A percentile compares a stretch with the other conserved stretches of the same genome.
phyloP scores from a whole-genome alignment of 139 green algal genomes.

The Tetradesmus lagerheimii region DNA sequence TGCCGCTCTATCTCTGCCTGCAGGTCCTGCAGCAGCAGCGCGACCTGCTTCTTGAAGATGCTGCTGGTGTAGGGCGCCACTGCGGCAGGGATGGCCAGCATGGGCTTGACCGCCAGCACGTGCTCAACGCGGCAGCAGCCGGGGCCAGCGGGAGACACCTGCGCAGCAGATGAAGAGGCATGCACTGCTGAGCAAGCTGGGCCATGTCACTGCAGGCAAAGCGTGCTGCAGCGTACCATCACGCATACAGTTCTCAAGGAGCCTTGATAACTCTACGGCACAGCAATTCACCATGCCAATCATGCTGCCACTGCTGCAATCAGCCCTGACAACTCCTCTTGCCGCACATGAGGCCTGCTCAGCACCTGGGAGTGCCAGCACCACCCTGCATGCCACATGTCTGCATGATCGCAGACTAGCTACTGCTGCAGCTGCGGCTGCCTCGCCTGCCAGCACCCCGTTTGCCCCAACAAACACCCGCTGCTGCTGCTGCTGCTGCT shows the following conservation, averaged over 20 bases:
- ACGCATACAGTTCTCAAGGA: too few species aligned
- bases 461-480: too few species aligned
- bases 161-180: background rate
- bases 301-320: too few species aligned
- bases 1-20: conserved; percentile 14
- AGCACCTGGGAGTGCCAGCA: too few species aligned
- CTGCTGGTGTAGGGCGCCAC: conserved; percentile 57
- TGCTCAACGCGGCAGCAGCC: conserved; percentile 68
- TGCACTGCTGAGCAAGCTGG: background rate
- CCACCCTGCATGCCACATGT: too few species aligned
- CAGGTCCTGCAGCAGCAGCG: conserved; percentile 54
- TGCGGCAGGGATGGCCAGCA: conserved; percentile 56
- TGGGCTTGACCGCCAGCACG: conserved; percentile 63
- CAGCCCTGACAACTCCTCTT: too few species aligned
- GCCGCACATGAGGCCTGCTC: too few species aligned
- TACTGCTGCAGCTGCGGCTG: background rate
- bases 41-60: conserved; percentile 66
- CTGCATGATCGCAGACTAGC: background rate
- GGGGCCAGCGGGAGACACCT: conserved; percentile 8
- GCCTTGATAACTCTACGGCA: too few species aligned
- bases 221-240: too few species aligned
- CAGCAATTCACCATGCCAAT: too few species aligned
- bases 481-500: background rate
- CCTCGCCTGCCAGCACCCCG: conserved; percentile 59
- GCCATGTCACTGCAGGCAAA: too few species aligned